Conservation (phyloP, 108 stramenopile genomes). For the Parietichytrium sp. region DNA sequence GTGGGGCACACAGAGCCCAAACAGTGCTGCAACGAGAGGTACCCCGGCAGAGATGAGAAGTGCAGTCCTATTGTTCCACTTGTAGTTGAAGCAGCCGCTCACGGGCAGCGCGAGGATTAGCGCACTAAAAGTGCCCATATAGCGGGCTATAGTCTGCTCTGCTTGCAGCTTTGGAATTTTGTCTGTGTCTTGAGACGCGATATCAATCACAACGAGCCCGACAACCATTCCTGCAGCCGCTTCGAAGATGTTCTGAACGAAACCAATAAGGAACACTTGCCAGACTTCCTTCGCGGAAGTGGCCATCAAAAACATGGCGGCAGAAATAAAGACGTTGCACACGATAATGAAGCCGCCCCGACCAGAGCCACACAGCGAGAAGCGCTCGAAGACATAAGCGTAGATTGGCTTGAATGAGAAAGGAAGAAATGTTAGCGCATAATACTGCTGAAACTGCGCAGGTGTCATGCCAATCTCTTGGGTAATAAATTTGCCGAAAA, state of each 20-base stretch:
- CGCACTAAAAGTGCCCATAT: not conserved
- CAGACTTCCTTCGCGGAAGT: not conserved
- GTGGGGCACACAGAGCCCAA: not conserved
- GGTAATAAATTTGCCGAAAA: not conserved
- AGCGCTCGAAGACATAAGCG: slow-evolving; percentile 4
- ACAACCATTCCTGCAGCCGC: slow-evolving; percentile 22
- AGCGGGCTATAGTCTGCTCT: slow-evolving; percentile 30
- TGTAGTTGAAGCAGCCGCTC: slow-evolving; percentile 15
- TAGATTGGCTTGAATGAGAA: slow-evolving; percentile 28
- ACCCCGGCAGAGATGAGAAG: not conserved
- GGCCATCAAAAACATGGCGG: not conserved
- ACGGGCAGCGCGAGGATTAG: not conserved
- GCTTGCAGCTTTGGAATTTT: slow-evolving; percentile 8
- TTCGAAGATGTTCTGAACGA: slow-evolving; percentile 26
- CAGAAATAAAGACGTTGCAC: slow-evolving; percentile 4
- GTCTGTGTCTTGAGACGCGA: not conserved
- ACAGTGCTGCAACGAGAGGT: not conserved
- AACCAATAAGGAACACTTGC: slow-evolving; percentile 29
- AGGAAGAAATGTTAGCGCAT: slow-evolving; percentile 21
- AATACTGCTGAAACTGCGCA: not conserved
- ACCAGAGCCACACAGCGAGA: not conserved
- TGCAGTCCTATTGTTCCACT: not conserved
- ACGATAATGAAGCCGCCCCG: not conserved
- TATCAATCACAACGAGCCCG: not conserved
- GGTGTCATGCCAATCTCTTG: slow-evolving; percentile 30